Evolutionary conservation across 179 eudicot genomes (phyloP), one percentile per base, ranked within the genome.

Genomic region (Spinacia oleracea): DNA sequence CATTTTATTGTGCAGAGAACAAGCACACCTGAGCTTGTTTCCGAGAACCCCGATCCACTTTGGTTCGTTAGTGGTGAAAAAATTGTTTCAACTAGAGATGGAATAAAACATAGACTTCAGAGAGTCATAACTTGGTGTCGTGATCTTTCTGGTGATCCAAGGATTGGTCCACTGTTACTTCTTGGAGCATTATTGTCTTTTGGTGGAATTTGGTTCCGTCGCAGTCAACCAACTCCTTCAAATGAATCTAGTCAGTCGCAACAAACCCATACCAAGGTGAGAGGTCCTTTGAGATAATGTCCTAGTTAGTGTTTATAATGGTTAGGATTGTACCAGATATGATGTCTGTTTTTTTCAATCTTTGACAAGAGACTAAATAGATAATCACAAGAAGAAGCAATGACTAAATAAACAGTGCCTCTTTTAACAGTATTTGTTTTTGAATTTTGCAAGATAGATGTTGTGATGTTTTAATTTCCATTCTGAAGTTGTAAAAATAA

Each of bases 161-260:
- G 94, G 82, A 75, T 88, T 74, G 97, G 98, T 68, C 89, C 97
- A 67, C 12, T 88, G 78, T 83, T 93, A 87, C 97, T 93, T 83
- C 80, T 93, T 86, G 93, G 79, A 75, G 92, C 98, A 18, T 71
- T 92, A 75, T 78, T 90, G 77, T 90, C 94, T 14, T 89, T 88
- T 77, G 95, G 93, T 78, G 79, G 83, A 58, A 89, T 89, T 79
- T 92, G 90, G 93, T 78, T 90, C 75, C 79, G 80, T 63, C 89
- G 93, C 75, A 92, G 78, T 75, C 94, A 84, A 71, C 72, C 87
- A 72, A 72, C 81, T 74, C 84, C 77, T 29, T 68, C 87, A 25
- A 74, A 27, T 73, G 84, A 80, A 58, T 58, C 86, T 56, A 73
- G 79, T 58, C 81, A 85, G 73, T 63, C 87, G 60, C 77, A 64